Evolutionary conservation across 2,329 filamentous ascomycete species (phyloP).

Genomic region (Claviceps sp.): DNA sequence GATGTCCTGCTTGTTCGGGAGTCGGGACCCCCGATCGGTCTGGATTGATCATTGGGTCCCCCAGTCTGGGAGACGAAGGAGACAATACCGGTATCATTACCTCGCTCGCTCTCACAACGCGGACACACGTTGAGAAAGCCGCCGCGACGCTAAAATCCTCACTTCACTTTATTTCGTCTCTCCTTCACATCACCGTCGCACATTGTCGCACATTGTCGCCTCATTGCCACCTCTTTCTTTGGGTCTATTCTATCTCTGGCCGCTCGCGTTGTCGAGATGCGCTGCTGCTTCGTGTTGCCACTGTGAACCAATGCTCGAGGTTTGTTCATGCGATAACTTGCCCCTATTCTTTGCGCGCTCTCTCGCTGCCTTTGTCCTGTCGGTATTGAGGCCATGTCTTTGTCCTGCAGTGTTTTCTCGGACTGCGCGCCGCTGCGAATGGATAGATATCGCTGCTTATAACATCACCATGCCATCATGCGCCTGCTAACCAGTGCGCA

Average conservation of each 20-base stretch:
- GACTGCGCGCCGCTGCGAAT: background rate
- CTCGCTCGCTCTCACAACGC: too few species aligned
- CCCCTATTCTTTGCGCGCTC: background rate
- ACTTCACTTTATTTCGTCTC: too few species aligned
- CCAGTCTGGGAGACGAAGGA: background rate
- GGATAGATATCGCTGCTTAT: background rate
- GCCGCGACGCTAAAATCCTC: too few species aligned
- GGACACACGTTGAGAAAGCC: too few species aligned
- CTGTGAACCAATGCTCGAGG: background rate
- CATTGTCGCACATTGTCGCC: background rate
- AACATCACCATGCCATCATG: background rate
- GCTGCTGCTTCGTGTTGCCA: background rate
- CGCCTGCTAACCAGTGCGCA: background rate
- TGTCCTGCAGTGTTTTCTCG: background rate
- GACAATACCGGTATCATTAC: background rate
- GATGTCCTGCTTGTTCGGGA: background rate
- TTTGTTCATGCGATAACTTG: background rate
- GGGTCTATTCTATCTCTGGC: background rate
- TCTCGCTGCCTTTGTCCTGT: background rate
- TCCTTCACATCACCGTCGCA: background rate
- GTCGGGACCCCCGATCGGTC: slow-evolving; percentile 1
- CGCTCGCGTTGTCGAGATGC: slow-evolving; percentile 3
- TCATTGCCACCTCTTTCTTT: background rate
- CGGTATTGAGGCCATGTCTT: too few species aligned
- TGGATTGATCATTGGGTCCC: background rate